phyloP scores from a whole-genome alignment of 78 protist genomes.

The Cavenderia fasciculata region DNA sequence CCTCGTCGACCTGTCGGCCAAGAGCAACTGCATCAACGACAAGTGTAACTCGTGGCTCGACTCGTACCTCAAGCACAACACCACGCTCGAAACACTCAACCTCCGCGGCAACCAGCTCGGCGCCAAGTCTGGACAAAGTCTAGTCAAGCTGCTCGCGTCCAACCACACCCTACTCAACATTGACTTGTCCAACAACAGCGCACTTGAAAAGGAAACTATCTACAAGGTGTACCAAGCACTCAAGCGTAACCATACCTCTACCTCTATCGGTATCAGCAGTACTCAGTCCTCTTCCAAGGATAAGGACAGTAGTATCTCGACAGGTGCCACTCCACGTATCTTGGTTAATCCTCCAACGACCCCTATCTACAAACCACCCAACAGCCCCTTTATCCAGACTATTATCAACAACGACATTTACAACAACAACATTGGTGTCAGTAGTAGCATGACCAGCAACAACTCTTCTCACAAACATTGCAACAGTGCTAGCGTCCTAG shows the following conservation, averaged over 20 bases:
- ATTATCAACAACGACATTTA: too few species aligned
- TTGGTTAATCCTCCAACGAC: too few species aligned
- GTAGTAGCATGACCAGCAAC: too few species aligned
- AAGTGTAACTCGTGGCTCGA: constrained; percentile 14
- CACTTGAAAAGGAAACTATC: neutral
- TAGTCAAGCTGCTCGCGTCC: neutral
- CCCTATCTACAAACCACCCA: too few species aligned
- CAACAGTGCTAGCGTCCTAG: too few species aligned
- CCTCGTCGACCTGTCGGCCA: constrained; percentile 23
- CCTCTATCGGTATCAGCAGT: constrained; percentile 9
- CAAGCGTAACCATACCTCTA: neutral
- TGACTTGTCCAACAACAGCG: constrained; percentile 54
- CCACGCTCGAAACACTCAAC: constrained; percentile 14
- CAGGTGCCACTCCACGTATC: too few species aligned
- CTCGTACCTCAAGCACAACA: constrained; percentile 6
- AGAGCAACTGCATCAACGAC: constrained; percentile 43
- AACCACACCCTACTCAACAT: constrained; percentile 16
- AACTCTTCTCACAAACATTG: too few species aligned
- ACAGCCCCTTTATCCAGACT: too few species aligned
- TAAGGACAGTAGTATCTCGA: too few species aligned
- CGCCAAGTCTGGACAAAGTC: constrained; percentile 14
- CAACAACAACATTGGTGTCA: too few species aligned
- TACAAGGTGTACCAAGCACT: constrained; percentile 3
- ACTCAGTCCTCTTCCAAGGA: too few species aligned
- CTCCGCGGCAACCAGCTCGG: constrained; percentile 53